phyloP scores from a whole-genome alignment of 1,139 yeast genomes.

The Arxiozyma slooffiae region DNA sequence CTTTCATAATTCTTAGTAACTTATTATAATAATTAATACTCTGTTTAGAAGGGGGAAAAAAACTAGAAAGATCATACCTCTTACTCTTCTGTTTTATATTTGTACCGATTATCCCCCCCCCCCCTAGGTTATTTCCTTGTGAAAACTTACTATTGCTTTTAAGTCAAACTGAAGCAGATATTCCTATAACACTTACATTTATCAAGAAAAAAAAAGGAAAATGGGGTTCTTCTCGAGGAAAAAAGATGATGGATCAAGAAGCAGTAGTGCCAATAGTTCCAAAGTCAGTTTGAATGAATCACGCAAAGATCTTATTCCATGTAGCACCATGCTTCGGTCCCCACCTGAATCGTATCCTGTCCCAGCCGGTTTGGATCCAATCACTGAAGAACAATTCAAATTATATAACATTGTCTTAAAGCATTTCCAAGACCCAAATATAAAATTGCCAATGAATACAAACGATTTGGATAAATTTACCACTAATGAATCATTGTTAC shows the following conservation, averaged over 20 bases:
- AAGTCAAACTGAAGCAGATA: no score
- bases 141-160: no score
- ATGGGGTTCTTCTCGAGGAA: slow-evolving; percentile 25
- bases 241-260: neutral
- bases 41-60: no score
- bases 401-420: slow-evolving; percentile 49
- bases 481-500: slow-evolving; percentile 9
- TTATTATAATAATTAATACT: no score
- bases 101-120: no score
- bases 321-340: slow-evolving; percentile 14
- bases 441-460: slow-evolving; percentile 28
- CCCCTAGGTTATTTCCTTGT: no score
- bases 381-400: slow-evolving; percentile 44
- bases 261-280: neutral
- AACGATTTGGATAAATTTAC: slow-evolving; percentile 32
- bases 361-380: slow-evolving; percentile 21
- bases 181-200: no score
- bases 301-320: slow-evolving; percentile 17
- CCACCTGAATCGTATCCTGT: slow-evolving; percentile 12
- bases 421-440: slow-evolving; percentile 44
- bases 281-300: neutral
- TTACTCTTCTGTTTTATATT: no score
- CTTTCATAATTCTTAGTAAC: no score
- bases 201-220: no score
- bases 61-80: no score